Conservation (phyloP, 2,329 filamentous ascomycete genomes). For the Pseudogymnoascus sp. region DNA sequence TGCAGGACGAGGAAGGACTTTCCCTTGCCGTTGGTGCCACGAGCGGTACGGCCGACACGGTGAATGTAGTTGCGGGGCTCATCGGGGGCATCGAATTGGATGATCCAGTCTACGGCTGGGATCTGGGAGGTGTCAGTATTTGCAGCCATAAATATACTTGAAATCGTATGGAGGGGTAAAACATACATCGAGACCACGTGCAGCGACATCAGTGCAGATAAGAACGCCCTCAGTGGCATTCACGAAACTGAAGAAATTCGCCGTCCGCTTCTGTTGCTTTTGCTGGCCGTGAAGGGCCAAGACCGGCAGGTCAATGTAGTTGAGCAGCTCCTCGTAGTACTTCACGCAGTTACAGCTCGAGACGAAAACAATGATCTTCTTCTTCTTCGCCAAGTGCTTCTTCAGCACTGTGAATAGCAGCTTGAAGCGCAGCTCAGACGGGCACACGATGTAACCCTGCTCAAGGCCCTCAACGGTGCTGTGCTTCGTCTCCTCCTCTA, state of each 20-base stretch:
- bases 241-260: slow-evolving; percentile 95
- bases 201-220: slow-evolving; percentile 95
- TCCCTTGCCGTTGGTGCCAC: slow-evolving; percentile 76
- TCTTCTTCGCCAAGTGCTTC: slow-evolving; percentile 72
- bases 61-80: slow-evolving; percentile 90
- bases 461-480: slow-evolving; percentile 90
- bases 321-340: slow-evolving; percentile 90
- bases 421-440: slow-evolving; percentile 87
- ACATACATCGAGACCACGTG: slow-evolving; percentile 78
- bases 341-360: slow-evolving; percentile 89
- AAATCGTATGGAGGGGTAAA: neutral
- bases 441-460: slow-evolving; percentile 91
- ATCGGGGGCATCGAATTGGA: slow-evolving; percentile 92
- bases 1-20: slow-evolving; percentile 89
- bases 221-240: slow-evolving; percentile 79
- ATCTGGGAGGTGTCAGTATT: slow-evolving; percentile 45
- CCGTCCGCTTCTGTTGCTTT: slow-evolving; percentile 98
- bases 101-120: slow-evolving; percentile 90
- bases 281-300: slow-evolving; percentile 88
- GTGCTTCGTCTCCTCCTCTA: slow-evolving; percentile 82
- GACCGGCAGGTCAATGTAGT: slow-evolving; percentile 92
- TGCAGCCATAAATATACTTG: slow-evolving; percentile 13
- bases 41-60: slow-evolving; percentile 87
- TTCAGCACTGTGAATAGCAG: slow-evolving; percentile 92
- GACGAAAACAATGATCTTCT: slow-evolving; percentile 95